Conservation (phyloP, 345 rosid species). For the Anastatica hierochuntica region DNA sequence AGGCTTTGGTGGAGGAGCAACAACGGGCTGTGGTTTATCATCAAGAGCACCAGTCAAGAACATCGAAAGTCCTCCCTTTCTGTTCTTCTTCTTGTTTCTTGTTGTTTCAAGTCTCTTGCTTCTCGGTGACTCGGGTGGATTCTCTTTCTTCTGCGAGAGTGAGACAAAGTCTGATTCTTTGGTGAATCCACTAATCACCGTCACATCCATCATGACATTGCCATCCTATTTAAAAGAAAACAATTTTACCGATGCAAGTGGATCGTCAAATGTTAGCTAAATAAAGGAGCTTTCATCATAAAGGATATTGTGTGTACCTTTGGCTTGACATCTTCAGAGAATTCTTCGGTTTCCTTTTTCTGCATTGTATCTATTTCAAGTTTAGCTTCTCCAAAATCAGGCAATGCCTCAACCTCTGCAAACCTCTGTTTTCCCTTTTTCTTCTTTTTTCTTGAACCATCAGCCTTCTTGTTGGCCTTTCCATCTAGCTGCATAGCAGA, state of each 20-base stretch:
- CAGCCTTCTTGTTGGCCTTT: slow-evolving; percentile 46
- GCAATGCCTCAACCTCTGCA: slow-evolving; percentile 30
- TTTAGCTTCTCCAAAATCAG: slow-evolving; percentile 32
- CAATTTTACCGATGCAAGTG: background rate
- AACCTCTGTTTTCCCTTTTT: slow-evolving; percentile 52
- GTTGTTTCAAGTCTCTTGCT: too few species aligned
- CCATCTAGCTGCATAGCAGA: slow-evolving; percentile 35
- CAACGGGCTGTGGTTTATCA: slow-evolving; percentile 39
- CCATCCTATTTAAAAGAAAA: slow-evolving; percentile 34
- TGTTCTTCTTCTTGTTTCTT: slow-evolving; percentile 75
- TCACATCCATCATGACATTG: slow-evolving; percentile 11
- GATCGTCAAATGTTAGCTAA: background rate
- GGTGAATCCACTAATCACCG: slow-evolving; percentile 20
- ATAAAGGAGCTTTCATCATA: background rate
- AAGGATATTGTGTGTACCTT: slow-evolving; percentile 30
- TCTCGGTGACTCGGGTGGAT: slow-evolving; percentile 27
- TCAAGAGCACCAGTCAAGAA: slow-evolving; percentile 97
- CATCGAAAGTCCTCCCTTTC: slow-evolving; percentile 95
- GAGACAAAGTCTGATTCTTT: slow-evolving; percentile 31
- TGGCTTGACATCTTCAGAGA: slow-evolving; percentile 26
- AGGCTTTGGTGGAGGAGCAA: slow-evolving; percentile 51
- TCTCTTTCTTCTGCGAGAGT: slow-evolving; percentile 36
- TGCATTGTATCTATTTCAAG: too few species aligned
- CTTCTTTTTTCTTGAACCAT: slow-evolving; percentile 47
- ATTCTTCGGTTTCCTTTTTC: slow-evolving; percentile 30